Evolutionary conservation across 2,329 filamentous ascomycete species (phyloP).

Genomic region (Trichoderma hamatum): DNA sequence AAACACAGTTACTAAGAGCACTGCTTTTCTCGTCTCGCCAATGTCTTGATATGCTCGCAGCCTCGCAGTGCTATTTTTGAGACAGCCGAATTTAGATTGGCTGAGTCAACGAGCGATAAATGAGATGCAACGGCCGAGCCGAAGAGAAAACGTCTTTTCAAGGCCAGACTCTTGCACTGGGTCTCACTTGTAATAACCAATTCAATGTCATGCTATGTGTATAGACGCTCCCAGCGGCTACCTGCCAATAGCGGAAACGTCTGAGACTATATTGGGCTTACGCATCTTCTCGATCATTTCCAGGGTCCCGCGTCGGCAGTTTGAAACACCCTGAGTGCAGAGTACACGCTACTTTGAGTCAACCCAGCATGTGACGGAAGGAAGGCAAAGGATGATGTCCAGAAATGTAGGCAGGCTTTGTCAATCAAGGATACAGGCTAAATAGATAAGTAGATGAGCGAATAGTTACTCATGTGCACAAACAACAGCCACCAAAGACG

Average conservation of each 20-base stretch:
- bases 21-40: background rate
- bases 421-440: background rate
- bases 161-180: background rate
- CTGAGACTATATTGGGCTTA: background rate
- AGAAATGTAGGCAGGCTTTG: background rate
- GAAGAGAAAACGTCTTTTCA: background rate
- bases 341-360: background rate
- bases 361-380: background rate
- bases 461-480: background rate
- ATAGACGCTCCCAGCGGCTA: background rate
- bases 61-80: background rate
- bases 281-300: background rate
- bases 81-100: background rate
- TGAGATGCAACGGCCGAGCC: background rate
- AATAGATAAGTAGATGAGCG: background rate
- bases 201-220: background rate
- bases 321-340: background rate
- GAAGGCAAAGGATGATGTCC: background rate
- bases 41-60: background rate
- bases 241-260: background rate
- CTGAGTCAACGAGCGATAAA: background rate
- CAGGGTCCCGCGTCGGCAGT: background rate
- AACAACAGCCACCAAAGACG: background rate
- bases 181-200: background rate
- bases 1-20: background rate